Percentiles rank a stretch among this genome's conserved stretches.
Conservation (phyloP, 805 yeast genomes). For the Starmerella vaccinii region DNA sequence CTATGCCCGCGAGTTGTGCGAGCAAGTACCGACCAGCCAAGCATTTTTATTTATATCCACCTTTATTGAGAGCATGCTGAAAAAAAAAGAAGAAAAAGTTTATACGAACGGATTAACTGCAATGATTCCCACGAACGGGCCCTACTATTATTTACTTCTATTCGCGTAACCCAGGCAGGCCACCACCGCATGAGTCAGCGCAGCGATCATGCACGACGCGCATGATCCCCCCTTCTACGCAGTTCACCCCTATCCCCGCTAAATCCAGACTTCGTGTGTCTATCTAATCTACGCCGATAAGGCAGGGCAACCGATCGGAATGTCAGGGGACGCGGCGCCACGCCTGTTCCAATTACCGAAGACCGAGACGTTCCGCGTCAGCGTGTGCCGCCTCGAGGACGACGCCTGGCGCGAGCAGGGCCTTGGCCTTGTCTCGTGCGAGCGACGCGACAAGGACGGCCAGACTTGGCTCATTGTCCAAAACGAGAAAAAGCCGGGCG, state of each 20-base stretch:
- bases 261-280: not conserved
- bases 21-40: too few species aligned
- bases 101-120: not conserved
- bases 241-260: not conserved
- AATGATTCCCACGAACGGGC: not conserved
- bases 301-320: not conserved
- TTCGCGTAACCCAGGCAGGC: not conserved
- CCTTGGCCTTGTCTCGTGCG: conserved; percentile 82
- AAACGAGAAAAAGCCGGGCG: conserved; percentile 53
- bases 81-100: not conserved
- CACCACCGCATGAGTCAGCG: not conserved
- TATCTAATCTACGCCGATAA: not conserved
- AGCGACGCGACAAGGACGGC: conserved; percentile 32
- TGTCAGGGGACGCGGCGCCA: not conserved
- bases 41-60: too few species aligned
- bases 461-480: conserved; percentile 54
- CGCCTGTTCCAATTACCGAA: conserved; percentile 35
- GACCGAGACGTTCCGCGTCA: conserved; percentile 61
- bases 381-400: conserved; percentile 72
- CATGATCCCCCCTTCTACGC: not conserved
- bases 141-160: not conserved
- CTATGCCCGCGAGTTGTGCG: too few species aligned
- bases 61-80: too few species aligned
- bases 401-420: conserved; percentile 89
- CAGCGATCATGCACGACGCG: conserved; percentile 5